Base-by-base conservation (phyloP, 164 flowering plant genomes). In the Magnolia changhungtana region DNA sequence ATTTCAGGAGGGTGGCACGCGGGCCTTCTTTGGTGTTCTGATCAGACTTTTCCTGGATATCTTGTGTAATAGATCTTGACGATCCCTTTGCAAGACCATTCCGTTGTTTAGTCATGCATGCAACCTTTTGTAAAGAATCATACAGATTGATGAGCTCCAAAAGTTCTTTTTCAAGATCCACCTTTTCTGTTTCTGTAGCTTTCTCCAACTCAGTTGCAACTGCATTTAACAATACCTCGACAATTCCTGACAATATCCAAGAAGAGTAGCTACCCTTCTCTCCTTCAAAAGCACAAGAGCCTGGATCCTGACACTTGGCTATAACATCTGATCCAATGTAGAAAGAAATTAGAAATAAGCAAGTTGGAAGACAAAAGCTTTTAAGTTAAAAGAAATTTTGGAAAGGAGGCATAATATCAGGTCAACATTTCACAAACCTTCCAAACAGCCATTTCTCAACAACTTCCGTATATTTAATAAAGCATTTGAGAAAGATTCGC, bases 171-270 rank as follows among this genome's bases (percentile, higher is more conserved):
- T 90, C 91, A 71, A 88, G 87, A 59, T 85, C 89, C 24, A 58
- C 76, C 78, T 83, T 89, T 64, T 80, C 81, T n/a, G 23, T 64
- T 63, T 81, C 90, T 63, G 75, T 79, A 69, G 86, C 87, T 82
- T 87, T 91, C 84, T 88, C 92, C 82, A 88, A 69, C 72, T 92
- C 92, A 19, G 76, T 66, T 50, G 83, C 88, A 67, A 89, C 82
- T 21, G 63, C 75, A 82, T 94, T 94, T 81, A 92, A 68, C 55
- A 92, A 11, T 50, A 89, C 94, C 82, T 94, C 90, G 74, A 89
- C 50, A 52, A 91, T 87, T 63, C 98, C 94, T 5, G 81, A 83
- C 80, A 90, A 84, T 84, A 94, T 76, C 73, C 81, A 78, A 78
- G 89, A 82, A 79, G 81, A 82, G 67, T 72, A 85, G 72, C 74